Evolutionary conservation across 2,329 filamentous ascomycete genomes (phyloP), one percentile per base, ranked within the genome.

Genomic region (Colletotrichum sp.): DNA sequence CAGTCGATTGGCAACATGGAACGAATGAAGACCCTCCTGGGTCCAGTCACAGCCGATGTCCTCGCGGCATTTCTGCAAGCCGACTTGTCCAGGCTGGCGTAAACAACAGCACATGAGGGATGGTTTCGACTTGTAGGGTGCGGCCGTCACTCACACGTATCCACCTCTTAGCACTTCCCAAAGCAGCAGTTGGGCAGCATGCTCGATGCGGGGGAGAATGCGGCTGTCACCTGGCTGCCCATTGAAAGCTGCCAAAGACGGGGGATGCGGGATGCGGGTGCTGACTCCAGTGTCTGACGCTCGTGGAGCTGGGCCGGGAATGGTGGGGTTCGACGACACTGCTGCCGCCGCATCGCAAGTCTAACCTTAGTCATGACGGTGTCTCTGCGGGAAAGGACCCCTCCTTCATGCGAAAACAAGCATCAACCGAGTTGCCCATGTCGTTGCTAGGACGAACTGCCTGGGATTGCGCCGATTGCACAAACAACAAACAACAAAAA

Each of bases 151-250:
- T 33, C n/a, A 38, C 43, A 31, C 18, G 54, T 73, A 59, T 29
- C 67, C 70, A 66, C 70, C 38, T 29, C 55, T 51, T 8, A 47
- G 18, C 21, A 15, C 33, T 27, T 18, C 69, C 38, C 8, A 70
- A 21, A 54, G 38, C 15, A 55, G 55, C 33, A 29, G 21, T 43
- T 12, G 59, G 58, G 29, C 27, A 61, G 57, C 31, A 58, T 58
- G 31, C 31, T n/a, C 51, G 16, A 73, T 70, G 67, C 67, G 67
- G 66, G 65, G 70, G 54, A 65, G 31, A 9, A 59, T 68, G 66
- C 38, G 27, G 57, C 66, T 31, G n/a, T 29, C 55, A 4, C 9
- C 43, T 31, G 18, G 27, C 38, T 33, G 64, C 31, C 47, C 16
- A n/a, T 62, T 58, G 64, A 58, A 43, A 58, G 64, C 64, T 55